Base-by-base conservation (phyloP, 805 yeast genomes). In the Yarrowia hollandica region DNA sequence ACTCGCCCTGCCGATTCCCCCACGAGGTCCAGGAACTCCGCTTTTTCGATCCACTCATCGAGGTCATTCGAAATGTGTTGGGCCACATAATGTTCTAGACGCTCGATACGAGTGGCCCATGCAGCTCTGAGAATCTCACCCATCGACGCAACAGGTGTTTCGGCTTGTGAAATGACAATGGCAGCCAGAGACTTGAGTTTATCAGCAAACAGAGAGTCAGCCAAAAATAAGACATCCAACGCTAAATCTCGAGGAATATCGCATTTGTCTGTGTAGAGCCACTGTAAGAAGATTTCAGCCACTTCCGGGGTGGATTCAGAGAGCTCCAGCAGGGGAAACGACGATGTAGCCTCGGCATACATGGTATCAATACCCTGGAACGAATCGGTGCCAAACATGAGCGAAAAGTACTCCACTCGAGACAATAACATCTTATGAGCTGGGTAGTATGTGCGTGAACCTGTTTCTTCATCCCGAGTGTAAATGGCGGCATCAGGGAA, bases 171-270 rank as follows among this genome's bases (percentile, higher is more conserved):
- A 33, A 82, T 70, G 11, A 74, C 69, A 10, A 79, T 74, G 0
- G 88, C 84, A 37, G 88, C 83, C 74, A 83, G 74, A 1, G 84
- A 78, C 68, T 86, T 85, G 58, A 87, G 74, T 37, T 85, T 70
- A n/a, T 85, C 90, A 15, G 83, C 31, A 22, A 70, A 54, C 12
- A 71, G 67, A 60, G 77, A 76, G 66, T 87, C 90, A 0, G 88
- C 88, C 3, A 82, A 74, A 59, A 74, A 71, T 2, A 88, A 68
- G 1, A 83, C 76, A 41, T 84, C 89, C 37, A 85, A 67, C 0
- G 88, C 82, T 38, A 73, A 62, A 0, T 72, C 69, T 55, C 78
- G 67, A 0, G 85, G 82, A 18, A 88, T 75, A 6, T 75, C 74
- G 0, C 82, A 74, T 33, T 78, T 75, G 68, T 87, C 92, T 64